Evolutionary conservation across 2,329 filamentous ascomycete species (phyloP), one percentile per base, ranked within the genome.

Genomic region (Colletotrichum limetticola): DNA sequence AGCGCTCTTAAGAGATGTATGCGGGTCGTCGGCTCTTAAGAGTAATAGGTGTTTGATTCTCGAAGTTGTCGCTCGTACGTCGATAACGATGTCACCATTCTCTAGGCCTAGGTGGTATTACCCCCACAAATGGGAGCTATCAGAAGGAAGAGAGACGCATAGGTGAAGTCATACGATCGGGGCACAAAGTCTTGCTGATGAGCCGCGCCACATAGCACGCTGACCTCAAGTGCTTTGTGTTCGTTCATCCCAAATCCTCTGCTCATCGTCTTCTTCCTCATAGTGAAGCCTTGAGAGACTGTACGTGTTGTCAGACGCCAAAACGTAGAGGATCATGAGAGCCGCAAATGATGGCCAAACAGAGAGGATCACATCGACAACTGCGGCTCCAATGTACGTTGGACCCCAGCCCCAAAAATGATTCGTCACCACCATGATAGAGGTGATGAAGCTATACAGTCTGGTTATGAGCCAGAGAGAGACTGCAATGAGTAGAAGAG

Each of bases 391-490:
- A 11, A 49, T 11, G 19, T n/a, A 49, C 4, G 42, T 9, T 2
- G 42, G 1, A 9, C 8, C 42, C 8, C 9, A 22, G 4, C 3
- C 42, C 42, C 42, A 49, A 49, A 42, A 3, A 32, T n/a, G 1
- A 14, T 24, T 2, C 37, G 24, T 19, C 7, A 42, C 4, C 16
- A 4, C 53, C 16, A 42, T 28, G 9, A 66, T 11, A 5, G 12
- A 0, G 24, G 5, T 1, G 1, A 42, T 22, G 1, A 70, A 19
- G 11, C 3, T 14, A 61, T 55, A 70, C 0, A 46, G 19, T 28
- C 26, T 11, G 28, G 53, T 30, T 1, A 70, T 42, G 53, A 59
- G 28, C 24, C 28, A 70, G 16, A 66, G 61, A 9, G 67, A 66
- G 14, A 42, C 22, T 22, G 12, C n/a, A 26, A 14, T 14, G 28